Percentiles rank a stretch among this genome's conserved stretches.
Conservation (phyloP, 768 basidiomycete species). For the Chlorophyllum brunneum region DNA sequence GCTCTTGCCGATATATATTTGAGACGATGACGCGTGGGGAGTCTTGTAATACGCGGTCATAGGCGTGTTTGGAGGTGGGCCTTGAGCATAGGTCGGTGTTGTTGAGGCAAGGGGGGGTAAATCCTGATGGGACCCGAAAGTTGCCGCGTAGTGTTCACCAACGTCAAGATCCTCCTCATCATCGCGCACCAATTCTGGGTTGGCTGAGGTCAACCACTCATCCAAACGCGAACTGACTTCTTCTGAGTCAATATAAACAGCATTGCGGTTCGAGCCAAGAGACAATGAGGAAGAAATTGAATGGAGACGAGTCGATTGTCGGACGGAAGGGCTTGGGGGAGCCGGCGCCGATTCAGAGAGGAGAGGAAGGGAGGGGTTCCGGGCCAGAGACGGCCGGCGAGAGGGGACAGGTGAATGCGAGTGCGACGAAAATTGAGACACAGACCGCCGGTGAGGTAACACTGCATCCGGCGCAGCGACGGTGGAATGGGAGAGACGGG, state of each 20-base stretch:
- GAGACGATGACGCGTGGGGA: constrained; percentile 22
- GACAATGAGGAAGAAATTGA: constrained; percentile 9
- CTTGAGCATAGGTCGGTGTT: background rate
- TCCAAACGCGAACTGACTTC: constrained; percentile 24
- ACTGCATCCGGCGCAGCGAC: background rate
- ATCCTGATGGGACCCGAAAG: constrained; percentile 3
- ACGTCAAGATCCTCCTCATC: constrained; percentile 4
- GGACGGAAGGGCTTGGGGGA: constrained; percentile 2
- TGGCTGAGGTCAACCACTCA: constrained; percentile 19
- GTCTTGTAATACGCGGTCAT: constrained; percentile 15
- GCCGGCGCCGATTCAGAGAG: constrained; percentile 12
- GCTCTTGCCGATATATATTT: constrained; percentile 23
- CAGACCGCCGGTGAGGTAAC: background rate
- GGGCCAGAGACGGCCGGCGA: constrained; percentile 15
- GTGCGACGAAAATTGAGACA: constrained; percentile 1
- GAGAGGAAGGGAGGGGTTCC: constrained; percentile 15
- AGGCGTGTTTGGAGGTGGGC: constrained; percentile 19
- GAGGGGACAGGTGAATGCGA: constrained; percentile 1
- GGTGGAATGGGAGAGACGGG: background rate
- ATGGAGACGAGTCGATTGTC: constrained; percentile 7
- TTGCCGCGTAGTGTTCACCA: constrained; percentile 2
- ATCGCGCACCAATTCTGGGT: constrained; percentile 11
- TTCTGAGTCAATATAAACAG: constrained; percentile 33
- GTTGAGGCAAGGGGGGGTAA: background rate
- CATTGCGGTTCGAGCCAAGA: constrained; percentile 20